Percentiles rank a stretch among this genome's conserved stretches.
Conservation (phyloP, 2,329 filamentous ascomycete genomes). For the Colletotrichum sp. region DNA sequence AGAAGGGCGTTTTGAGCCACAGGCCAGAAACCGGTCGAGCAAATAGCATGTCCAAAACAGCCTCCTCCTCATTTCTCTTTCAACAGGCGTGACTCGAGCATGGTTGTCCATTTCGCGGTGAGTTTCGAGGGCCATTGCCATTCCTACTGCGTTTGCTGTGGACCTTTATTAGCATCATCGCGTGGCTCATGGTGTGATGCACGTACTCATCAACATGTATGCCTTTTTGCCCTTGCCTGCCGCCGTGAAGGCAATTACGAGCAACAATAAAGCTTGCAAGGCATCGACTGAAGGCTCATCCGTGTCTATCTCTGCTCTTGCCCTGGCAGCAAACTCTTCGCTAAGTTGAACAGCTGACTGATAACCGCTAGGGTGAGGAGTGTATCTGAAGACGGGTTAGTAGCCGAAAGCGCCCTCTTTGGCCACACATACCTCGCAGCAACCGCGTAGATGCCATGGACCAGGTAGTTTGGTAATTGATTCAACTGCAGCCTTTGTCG, state of each 20-base stretch:
- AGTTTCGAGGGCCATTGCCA: conserved; percentile 82
- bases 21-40: conserved; percentile 82
- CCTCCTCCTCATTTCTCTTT: conserved; percentile 78
- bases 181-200: not conserved
- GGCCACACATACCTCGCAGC: conserved; percentile 58
- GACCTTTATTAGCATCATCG: not conserved
- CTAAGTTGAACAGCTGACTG: conserved; percentile 71
- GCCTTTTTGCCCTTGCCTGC: conserved; percentile 82
- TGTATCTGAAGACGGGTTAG: conserved; percentile 60
- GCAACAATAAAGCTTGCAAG: conserved; percentile 75
- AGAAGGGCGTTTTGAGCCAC: conserved; percentile 83
- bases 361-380: conserved; percentile 69
- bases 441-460: conserved; percentile 65
- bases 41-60: conserved; percentile 91
- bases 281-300: conserved; percentile 83
- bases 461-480: conserved; percentile 63
- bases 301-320: conserved; percentile 73
- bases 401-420: not conserved
- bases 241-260: conserved; percentile 78
- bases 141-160: conserved; percentile 75
- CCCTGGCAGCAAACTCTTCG: conserved; percentile 74
- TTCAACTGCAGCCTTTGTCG: conserved; percentile 74
- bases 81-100: conserved; percentile 65
- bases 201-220: conserved; percentile 81
- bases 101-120: conserved; percentile 76